Conservation (phyloP, 2,329 filamentous ascomycete species). For the Cercospora zeae-maydis region DNA sequence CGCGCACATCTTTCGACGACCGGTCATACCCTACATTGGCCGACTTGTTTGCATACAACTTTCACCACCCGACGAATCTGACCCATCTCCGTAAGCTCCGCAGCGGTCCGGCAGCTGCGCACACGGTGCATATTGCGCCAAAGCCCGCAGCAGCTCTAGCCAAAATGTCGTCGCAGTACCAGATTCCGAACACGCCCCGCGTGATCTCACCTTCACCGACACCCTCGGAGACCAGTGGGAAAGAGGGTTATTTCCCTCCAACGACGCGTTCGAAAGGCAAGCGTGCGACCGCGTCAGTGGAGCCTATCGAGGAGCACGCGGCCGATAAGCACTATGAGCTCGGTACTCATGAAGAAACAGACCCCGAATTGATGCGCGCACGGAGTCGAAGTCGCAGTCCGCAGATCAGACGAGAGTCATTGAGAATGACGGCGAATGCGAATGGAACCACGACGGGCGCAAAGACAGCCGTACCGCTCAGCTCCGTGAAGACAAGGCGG, state of each 20-base stretch:
- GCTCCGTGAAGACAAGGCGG: conserved; percentile 28
- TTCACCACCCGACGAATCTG: background rate
- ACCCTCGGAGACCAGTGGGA: conserved; percentile 56
- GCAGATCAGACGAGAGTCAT: conserved; percentile 39
- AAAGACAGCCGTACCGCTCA: conserved; percentile 14
- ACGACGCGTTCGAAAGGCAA: conserved; percentile 73
- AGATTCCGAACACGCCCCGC: conserved; percentile 73
- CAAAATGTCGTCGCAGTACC: conserved; percentile 44
- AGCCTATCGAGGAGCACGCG: conserved; percentile 59
- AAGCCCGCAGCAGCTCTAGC: background rate
- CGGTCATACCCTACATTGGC: background rate
- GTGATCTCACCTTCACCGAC: conserved; percentile 88
- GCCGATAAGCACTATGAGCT: conserved; percentile 18
- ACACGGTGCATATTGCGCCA: conserved; percentile 10
- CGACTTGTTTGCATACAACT: background rate
- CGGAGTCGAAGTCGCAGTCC: conserved; percentile 71
- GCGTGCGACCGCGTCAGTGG: conserved; percentile 53
- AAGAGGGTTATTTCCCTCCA: conserved; percentile 66
- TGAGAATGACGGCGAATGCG: conserved; percentile 26
- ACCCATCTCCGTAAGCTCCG: conserved; percentile 10
- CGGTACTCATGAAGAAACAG: conserved; percentile 38
- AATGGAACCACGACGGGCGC: conserved; percentile 21
- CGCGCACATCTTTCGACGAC: background rate
- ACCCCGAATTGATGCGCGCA: conserved; percentile 54
- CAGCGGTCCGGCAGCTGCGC: conserved; percentile 10